A percentile compares a stretch with the other conserved stretches of the same genome.
Conservation (phyloP, 306 rosid species). For the Casuarina equisetifolia region DNA sequence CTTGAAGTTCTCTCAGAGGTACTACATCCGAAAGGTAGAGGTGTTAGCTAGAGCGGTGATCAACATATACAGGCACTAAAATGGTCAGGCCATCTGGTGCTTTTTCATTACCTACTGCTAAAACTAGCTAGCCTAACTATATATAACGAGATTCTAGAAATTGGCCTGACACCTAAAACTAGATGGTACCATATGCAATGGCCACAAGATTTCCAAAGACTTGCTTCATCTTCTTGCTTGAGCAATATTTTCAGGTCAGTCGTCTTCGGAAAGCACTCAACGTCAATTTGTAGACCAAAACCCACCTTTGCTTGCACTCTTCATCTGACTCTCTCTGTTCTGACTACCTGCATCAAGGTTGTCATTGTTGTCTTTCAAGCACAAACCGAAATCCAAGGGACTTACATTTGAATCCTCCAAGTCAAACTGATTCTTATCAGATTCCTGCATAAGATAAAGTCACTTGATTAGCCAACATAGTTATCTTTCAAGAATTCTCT, state of each 20-base stretch:
- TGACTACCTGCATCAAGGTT: slow-evolving; percentile 15
- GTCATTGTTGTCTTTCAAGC: slow-evolving; percentile 37
- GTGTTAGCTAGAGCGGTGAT: not conserved
- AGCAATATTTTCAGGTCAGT: not conserved
- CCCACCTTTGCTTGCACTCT: slow-evolving; percentile 21
- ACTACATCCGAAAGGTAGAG: too few relatives aligned
- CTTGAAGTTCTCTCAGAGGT: not conserved
- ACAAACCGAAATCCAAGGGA: slow-evolving; percentile 53
- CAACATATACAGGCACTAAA: slow-evolving; percentile 2
- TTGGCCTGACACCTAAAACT: slow-evolving; percentile 27
- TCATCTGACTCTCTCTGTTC: slow-evolving; percentile 28
- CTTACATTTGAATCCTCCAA: slow-evolving; percentile 41
- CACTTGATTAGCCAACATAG: not conserved
- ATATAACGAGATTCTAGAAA: not conserved
- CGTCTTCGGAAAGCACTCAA: slow-evolving; percentile 8
- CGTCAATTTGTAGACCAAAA: slow-evolving; percentile 34
- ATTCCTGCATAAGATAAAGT: slow-evolving; percentile 9
- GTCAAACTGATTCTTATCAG: slow-evolving; percentile 15
- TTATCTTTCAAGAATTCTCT: not conserved
- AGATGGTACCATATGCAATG: slow-evolving; percentile 21
- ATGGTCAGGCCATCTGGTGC: not conserved
- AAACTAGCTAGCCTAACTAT: slow-evolving; percentile 13
- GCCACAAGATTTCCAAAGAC: not conserved
- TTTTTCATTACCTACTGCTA: slow-evolving; percentile 4
- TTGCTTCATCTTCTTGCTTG: not conserved